Conservation (phyloP, 495 filamentous ascomycete genomes). For the Aspergillus cavernicola region DNA sequence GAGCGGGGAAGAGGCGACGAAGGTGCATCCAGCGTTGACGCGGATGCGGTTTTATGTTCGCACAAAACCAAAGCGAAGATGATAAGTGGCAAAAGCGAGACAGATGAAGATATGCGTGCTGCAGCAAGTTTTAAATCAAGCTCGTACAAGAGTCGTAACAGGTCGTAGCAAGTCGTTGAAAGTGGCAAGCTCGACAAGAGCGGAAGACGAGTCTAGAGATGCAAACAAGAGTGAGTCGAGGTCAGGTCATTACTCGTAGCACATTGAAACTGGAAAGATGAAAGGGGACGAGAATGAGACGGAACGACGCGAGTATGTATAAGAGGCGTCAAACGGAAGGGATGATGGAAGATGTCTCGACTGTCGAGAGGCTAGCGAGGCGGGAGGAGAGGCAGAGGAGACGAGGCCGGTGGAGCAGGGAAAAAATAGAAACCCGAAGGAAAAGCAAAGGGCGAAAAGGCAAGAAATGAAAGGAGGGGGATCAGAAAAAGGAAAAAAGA, state of each 20-base stretch:
- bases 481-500: constrained; percentile 14
- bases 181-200: too few species aligned
- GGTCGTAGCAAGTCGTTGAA: constrained; percentile 25
- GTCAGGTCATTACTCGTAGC: constrained; percentile 22
- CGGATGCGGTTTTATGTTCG: neutral
- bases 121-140: constrained; percentile 15
- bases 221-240: constrained; percentile 16
- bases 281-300: constrained; percentile 5
- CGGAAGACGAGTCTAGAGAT: constrained; percentile 8
- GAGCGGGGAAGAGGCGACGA: constrained; percentile 27
- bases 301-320: constrained; percentile 22
- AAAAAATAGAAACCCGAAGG: constrained; percentile 31
- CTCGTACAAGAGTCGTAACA: constrained; percentile 23
- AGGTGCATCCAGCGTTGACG: constrained; percentile 19
- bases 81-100: neutral
- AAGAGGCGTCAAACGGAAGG: constrained; percentile 30
- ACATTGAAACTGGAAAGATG: constrained; percentile 15
- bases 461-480: constrained; percentile 18
- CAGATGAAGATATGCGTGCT: constrained; percentile 2
- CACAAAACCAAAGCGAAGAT: neutral
- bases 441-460: constrained; percentile 17
- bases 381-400: constrained; percentile 22
- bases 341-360: constrained; percentile 22
- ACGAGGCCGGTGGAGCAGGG: constrained; percentile 25
- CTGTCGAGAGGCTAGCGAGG: too few species aligned